A percentile compares a stretch with the other conserved stretches of the same genome.
Conservation (phyloP, 495 filamentous ascomycete species). For the Talaromyces adpressus region DNA sequence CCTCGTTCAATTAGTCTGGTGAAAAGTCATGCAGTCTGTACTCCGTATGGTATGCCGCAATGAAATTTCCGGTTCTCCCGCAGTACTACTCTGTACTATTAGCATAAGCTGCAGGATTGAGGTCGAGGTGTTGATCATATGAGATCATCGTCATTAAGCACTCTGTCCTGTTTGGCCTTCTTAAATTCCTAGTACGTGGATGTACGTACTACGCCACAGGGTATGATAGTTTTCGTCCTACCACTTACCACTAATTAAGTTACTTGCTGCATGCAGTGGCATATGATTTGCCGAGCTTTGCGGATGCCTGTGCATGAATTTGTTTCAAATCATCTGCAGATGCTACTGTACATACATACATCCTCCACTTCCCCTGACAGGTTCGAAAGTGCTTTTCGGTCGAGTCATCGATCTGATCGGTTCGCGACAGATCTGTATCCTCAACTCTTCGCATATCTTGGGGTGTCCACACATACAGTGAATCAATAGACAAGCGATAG, state of each 20-base stretch:
- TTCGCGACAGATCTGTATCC: background rate
- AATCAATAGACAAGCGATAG: background rate
- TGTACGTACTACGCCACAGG: background rate
- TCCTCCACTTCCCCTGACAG: background rate
- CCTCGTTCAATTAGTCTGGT: background rate
- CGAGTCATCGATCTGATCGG: background rate
- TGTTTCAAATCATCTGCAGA: background rate
- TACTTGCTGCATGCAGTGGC: background rate
- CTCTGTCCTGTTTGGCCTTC: background rate
- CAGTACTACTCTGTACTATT: background rate
- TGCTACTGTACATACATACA: background rate
- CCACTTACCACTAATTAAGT: background rate
- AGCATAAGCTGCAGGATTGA: background rate
- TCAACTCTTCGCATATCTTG: background rate
- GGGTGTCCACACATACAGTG: background rate
- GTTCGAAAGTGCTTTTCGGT: background rate
- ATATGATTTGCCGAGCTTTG: slow-evolving; percentile 4
- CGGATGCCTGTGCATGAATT: background rate
- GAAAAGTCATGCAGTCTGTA: background rate
- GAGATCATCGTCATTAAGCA: background rate
- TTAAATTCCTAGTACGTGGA: background rate
- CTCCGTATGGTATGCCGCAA: background rate
- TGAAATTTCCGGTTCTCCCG: background rate
- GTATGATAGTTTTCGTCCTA: background rate
- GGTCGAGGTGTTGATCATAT: background rate